Base-by-base conservation (phyloP, 768 basidiomycete species). In the Lactarius akahatsu region DNA sequence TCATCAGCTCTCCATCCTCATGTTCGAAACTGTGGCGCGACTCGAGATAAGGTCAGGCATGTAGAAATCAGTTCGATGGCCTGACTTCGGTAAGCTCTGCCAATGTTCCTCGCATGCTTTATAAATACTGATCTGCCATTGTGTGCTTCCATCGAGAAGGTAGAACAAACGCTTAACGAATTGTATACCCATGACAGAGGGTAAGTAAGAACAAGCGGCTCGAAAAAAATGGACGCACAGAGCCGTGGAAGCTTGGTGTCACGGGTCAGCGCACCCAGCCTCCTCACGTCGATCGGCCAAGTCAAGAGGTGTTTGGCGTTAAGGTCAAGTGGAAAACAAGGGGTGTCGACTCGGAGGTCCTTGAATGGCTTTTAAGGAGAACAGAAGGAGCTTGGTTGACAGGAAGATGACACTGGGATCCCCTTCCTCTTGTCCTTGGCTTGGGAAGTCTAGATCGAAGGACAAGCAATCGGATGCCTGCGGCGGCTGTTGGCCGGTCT, bases 71-170 rank as follows among this genome's bases (percentile, higher is more conserved):
- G 16, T n/a, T 65, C 64, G 18, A 26, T 47, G 1, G 64, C 64
- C 26, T 47, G 64, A 23, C 56, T 61, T 55, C 54, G 20, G 41
- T 65, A 61, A 9, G 43, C 59, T 34, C 59, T 47, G 55, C 65
- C 65, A 23, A 66, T 40, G 23, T 61, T 66, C 60, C 50, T 66
- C 52, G 50, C 61, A 9, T 62, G 57, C 45, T 20, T 61, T 5
- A 47, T n/a, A 23, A 68, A 74, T 54, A 15, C 38, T 36, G 34
- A 40, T 34, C 4, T 32, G 15, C 18, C 61, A 26, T 47, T 47
- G 45, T 47, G 45, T 4, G n/a, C 45, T 47, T 47, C 45, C 45
- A 47, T 47, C 10, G 9, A n/a, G 45, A 23, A 13, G 20, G 45
- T 23, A 47, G n/a, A 47, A 23, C 10, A 47, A 47, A 23, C 10